Evolutionary conservation across 2,329 filamentous ascomycete species (phyloP), one percentile per base, ranked within the genome.

Genomic region (Alternaria atra): DNA sequence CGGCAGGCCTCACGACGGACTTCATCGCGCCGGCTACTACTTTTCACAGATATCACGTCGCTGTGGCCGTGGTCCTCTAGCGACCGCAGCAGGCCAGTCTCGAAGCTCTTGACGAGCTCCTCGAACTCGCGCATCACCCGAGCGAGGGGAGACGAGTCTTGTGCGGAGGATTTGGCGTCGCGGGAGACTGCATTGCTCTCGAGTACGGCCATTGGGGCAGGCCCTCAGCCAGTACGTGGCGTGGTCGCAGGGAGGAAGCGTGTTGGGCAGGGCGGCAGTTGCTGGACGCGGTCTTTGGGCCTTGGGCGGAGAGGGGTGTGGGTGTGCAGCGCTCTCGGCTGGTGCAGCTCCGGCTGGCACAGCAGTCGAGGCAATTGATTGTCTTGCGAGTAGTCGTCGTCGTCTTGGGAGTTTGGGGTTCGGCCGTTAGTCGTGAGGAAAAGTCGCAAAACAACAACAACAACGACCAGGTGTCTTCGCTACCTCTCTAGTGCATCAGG

Each of bases 111-210:
- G 43, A 73, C 73, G 35, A 77, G 69, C 58, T 76, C 70, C 50
- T 77, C 67, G 57, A 74, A 76, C 59, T 76, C 72, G 66, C 69
- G 73, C 75, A 76, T 72, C 29, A 75, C 68, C 30, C 70, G 73
- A 40, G 68, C 70, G 60, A 76, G 68, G 57, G 66, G 61, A 35
- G 70, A 65, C 34, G 56, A 48, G 47, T 47, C 54, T 52, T 59
- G 56, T 12, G 32, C 23, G 43, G 55, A 42, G 25, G 58, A 39
- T 50, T 68, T 69, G 27, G 70, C 65, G 56, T 68, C 67, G 64
- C 52, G 63, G 63, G 57, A 55, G 43, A 58, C 61, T 47, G 64
- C 63, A 34, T 72, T 65, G 60, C 62, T 67, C 64, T 75, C 71
- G 50, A 69, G 64, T 40, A 67, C 62, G 63, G 73, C 73, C 74